phyloP scores from a whole-genome alignment of 306 rosid genomes.

The Vigna reflexopilosa region DNA sequence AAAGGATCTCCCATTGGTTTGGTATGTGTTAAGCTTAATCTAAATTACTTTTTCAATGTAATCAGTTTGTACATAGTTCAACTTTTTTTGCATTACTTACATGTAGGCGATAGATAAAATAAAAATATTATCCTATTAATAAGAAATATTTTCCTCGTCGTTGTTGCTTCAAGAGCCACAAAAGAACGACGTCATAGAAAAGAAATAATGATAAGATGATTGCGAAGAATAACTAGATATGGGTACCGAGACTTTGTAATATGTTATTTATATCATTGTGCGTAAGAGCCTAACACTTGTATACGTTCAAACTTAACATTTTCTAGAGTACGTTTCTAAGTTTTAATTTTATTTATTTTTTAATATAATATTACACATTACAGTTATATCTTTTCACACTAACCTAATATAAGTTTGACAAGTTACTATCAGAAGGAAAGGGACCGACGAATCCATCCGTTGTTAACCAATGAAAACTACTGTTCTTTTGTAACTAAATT shows the following conservation, averaged over 20 bases:
- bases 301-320: neutral
- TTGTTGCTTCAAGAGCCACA: conserved; percentile 15
- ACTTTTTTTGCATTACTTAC: too few relatives aligned
- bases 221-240: conserved; percentile 15
- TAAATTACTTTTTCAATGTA: too few relatives aligned
- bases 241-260: neutral
- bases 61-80: too few relatives aligned
- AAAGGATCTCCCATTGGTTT: too few relatives aligned
- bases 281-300: conserved; percentile 29
- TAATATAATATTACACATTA: too few relatives aligned
- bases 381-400: neutral
- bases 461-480: conserved; percentile 31
- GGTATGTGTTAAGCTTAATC: too few relatives aligned
- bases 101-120: too few relatives aligned
- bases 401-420: neutral
- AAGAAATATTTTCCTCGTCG: neutral
- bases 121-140: too few relatives aligned
- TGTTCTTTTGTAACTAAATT: conserved; percentile 15
- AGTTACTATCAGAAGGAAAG: conserved; percentile 28
- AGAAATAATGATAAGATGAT: conserved; percentile 10
- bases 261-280: conserved; percentile 5
- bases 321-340: too few relatives aligned
- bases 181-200: conserved; percentile 5
- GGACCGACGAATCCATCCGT: neutral
- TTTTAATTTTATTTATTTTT: neutral